phyloP scores from a whole-genome alignment of 768 basidiomycete genomes.

The Podaxis sp. region DNA sequence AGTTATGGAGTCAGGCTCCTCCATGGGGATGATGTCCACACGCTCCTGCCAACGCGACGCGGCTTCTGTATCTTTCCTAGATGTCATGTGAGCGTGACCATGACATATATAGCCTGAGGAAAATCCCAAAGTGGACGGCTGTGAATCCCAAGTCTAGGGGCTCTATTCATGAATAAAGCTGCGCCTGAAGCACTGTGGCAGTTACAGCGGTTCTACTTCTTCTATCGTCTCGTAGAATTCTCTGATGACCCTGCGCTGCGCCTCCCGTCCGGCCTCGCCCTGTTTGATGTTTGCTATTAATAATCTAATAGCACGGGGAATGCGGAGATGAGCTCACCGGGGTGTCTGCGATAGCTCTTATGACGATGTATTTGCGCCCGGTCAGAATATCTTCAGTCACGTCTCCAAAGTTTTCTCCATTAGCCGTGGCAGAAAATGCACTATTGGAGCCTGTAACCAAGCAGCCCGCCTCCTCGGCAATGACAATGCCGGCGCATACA shows the following conservation, averaged over 20 bases:
- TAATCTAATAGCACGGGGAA: background rate
- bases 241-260: constrained; percentile 76
- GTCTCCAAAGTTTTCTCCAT: constrained; percentile 48
- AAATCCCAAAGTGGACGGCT: background rate
- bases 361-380: constrained; percentile 80
- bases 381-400: constrained; percentile 69
- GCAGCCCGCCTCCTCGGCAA: constrained; percentile 87
- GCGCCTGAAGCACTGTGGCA: background rate
- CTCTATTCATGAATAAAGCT: too few species aligned
- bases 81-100: constrained; percentile 5
- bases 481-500: constrained; percentile 89
- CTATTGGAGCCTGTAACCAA: constrained; percentile 71
- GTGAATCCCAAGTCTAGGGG: too few species aligned
- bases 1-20: background rate
- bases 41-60: background rate
- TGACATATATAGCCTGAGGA: background rate
- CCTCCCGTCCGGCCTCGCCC: constrained; percentile 65
- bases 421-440: constrained; percentile 37
- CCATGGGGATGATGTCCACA: constrained; percentile 9
- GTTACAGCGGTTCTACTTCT: constrained; percentile 60
- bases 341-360: constrained; percentile 67
- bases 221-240: constrained; percentile 87
- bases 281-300: constrained; percentile 18
- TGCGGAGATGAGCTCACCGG: constrained; percentile 34
- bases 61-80: background rate